Evolutionary conservation across 805 yeast genomes (phyloP).

Genomic region (Nakazawaea ishiwadae): DNA sequence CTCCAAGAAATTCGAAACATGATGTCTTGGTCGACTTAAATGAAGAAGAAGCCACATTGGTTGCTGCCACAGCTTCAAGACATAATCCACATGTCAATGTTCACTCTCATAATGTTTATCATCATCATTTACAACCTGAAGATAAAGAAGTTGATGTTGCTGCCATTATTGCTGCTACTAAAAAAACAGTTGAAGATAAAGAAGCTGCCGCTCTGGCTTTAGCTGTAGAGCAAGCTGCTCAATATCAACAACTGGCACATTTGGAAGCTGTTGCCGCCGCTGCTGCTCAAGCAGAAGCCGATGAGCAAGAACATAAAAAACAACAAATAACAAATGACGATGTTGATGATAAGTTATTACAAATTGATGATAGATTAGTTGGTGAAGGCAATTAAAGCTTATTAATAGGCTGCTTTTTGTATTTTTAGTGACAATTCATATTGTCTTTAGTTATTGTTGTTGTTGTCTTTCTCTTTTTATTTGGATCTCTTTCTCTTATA

Average conservation of each 20-base stretch:
- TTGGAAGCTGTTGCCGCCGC: constrained; percentile 12
- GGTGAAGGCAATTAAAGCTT: constrained; percentile 10
- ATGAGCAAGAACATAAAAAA: constrained; percentile 10
- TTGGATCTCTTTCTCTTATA: background rate
- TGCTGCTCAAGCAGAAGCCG: constrained; percentile 9
- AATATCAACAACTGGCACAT: constrained; percentile 12
- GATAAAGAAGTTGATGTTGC: constrained; percentile 13
- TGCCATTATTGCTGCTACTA: constrained; percentile 14
- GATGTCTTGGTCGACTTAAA: constrained; percentile 13
- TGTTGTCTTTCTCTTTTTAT: background rate
- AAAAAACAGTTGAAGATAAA: constrained; percentile 12
- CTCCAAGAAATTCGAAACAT: constrained; percentile 13
- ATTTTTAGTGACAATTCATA: background rate
- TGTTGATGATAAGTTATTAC: constrained; percentile 13
- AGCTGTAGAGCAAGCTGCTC: constrained; percentile 7
- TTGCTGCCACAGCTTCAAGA: constrained; percentile 11
- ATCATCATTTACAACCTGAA: constrained; percentile 11
- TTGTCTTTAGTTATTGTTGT: too few species aligned
- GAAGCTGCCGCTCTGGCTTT: constrained; percentile 8
- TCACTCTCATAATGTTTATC: constrained; percentile 7
- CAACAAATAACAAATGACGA: constrained; percentile 11
- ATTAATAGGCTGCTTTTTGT: background rate
- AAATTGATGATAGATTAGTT: constrained; percentile 13
- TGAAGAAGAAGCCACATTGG: constrained; percentile 12
- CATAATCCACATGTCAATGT: constrained; percentile 9